Conservation (phyloP, 495 filamentous ascomycete species). For the Aspergillus sclerotiicarbonarius region DNA sequence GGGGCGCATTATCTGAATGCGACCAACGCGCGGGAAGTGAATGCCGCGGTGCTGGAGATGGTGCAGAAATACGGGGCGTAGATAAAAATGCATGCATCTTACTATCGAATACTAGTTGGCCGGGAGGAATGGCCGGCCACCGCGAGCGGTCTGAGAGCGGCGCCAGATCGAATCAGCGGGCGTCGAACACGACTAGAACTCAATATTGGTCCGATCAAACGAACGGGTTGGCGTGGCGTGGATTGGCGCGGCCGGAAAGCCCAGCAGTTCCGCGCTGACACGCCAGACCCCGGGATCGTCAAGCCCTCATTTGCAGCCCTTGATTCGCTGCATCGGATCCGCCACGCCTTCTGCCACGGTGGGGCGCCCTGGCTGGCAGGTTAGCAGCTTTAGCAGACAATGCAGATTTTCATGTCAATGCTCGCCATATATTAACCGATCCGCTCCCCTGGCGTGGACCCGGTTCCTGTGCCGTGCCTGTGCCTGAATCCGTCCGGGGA, state of each 20-base stretch:
- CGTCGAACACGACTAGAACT: not conserved
- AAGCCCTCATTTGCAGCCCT: not conserved
- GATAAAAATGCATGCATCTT: not conserved
- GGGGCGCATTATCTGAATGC: constrained; percentile 61
- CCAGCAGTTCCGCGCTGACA: too few species aligned
- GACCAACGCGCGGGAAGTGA: constrained; percentile 54
- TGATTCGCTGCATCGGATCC: too few species aligned
- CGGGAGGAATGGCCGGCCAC: not conserved
- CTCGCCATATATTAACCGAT: not conserved
- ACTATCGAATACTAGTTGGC: not conserved
- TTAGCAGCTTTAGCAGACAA: too few species aligned
- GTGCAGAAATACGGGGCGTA: constrained; percentile 20
- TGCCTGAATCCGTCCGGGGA: not conserved
- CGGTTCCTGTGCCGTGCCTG: not conserved
- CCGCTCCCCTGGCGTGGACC: not conserved
- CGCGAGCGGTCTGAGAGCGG: not conserved
- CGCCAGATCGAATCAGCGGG: not conserved
- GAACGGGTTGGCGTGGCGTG: not conserved
- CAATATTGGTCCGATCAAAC: not conserved
- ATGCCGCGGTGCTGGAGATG: constrained; percentile 50
- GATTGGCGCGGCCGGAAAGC: not conserved
- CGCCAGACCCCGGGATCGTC: not conserved
- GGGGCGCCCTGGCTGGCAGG: not conserved
- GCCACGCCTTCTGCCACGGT: not conserved
- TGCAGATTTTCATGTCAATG: not conserved